Percentiles rank a stretch among this genome's conserved stretches.
Evolutionary conservation across 805 yeast genomes (phyloP).

Genomic region (Cyberlindnera petersonii): DNA sequence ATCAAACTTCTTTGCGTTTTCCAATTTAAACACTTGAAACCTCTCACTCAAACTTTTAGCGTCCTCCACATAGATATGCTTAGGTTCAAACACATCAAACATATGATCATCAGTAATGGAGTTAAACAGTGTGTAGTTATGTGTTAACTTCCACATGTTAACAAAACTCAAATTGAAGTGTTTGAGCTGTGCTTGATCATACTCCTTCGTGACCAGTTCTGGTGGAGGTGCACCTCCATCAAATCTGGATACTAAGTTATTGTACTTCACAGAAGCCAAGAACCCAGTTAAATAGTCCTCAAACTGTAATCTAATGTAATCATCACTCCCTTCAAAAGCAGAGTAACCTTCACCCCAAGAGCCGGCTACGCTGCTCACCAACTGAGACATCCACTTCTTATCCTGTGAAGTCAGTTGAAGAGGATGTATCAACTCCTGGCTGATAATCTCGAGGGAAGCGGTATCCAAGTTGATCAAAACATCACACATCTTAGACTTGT

Average conservation of each 20-base stretch:
- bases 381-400: slow-evolving; percentile 65
- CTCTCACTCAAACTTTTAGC: slow-evolving; percentile 22
- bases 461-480: slow-evolving; percentile 66
- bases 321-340: slow-evolving; percentile 73
- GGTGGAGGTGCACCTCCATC: slow-evolving; percentile 35
- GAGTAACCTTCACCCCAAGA: slow-evolving; percentile 36
- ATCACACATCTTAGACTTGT: slow-evolving; percentile 59
- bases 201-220: slow-evolving; percentile 27
- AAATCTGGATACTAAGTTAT: slow-evolving; percentile 44
- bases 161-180: slow-evolving; percentile 46
- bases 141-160: slow-evolving; percentile 49
- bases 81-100: slow-evolving; percentile 57
- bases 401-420: slow-evolving; percentile 56
- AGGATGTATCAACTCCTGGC: slow-evolving; percentile 39
- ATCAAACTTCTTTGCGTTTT: slow-evolving; percentile 27
- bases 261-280: slow-evolving; percentile 66
- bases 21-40: slow-evolving; percentile 31
- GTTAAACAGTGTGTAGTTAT: slow-evolving; percentile 53
- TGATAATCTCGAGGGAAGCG: slow-evolving; percentile 42
- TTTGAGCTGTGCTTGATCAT: slow-evolving; percentile 32
- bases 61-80: slow-evolving; percentile 31
- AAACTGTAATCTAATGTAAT: slow-evolving; percentile 79
- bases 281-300: slow-evolving; percentile 86
- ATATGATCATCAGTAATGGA: slow-evolving; percentile 62
- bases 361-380: slow-evolving; percentile 41